Conservation (phyloP, 2,329 filamentous ascomycete genomes). For the Tolypocladium sp. region DNA sequence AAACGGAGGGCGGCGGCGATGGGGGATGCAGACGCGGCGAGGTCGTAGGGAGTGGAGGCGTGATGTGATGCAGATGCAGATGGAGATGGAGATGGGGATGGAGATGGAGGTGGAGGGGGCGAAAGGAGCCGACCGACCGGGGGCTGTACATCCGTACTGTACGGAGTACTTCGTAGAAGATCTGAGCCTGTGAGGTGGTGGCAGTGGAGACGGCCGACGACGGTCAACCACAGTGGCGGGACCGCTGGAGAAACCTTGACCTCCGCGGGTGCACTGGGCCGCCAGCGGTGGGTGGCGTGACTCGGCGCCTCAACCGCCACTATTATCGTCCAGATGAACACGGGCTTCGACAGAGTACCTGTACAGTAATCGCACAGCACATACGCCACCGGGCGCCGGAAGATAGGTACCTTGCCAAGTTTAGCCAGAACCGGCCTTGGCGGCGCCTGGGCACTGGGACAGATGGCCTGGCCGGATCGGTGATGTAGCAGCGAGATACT, state of each 20-base stretch:
- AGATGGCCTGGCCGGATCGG: neutral
- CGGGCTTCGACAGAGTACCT: too few relatives aligned
- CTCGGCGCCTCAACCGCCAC: too few relatives aligned
- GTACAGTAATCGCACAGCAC: too few relatives aligned
- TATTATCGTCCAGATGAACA: too few relatives aligned
- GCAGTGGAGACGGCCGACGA: neutral
- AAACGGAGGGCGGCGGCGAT: neutral
- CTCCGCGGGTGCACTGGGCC: too few relatives aligned
- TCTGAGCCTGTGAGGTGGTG: neutral
- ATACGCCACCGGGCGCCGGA: too few relatives aligned
- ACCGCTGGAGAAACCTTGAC: neutral
- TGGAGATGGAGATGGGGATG: neutral
- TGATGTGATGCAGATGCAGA: neutral
- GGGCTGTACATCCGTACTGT: neutral
- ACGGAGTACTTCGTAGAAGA: neutral
- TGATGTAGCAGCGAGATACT: too few relatives aligned
- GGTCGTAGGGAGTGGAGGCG: neutral
- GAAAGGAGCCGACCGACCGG: neutral
- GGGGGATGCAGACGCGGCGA: neutral
- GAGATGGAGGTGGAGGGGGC: neutral
- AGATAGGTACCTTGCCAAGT: too few relatives aligned
- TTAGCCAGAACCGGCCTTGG: too few relatives aligned
- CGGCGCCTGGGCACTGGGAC: too few relatives aligned
- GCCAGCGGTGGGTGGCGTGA: too few relatives aligned
- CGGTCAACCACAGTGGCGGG: too few relatives aligned